Conservation (phyloP, 495 filamentous ascomycete genomes). For the Tuber indicum region DNA sequence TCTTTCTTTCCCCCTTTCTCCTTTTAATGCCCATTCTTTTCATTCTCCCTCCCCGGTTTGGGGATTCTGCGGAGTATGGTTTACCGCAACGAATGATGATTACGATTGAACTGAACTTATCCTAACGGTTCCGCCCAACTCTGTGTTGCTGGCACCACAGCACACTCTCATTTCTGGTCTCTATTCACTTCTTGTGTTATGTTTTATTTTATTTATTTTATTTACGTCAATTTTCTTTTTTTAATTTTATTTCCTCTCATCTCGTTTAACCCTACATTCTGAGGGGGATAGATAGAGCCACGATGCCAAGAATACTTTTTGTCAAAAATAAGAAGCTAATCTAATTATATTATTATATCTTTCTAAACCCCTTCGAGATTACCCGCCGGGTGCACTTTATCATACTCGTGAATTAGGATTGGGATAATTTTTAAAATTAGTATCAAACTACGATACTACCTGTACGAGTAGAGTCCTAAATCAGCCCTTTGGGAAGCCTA, state of each 20-base stretch:
- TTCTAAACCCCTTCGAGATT: not conserved
- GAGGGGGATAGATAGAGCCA: not conserved
- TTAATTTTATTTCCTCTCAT: not conserved
- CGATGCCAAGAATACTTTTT: not conserved
- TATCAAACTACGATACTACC: not conserved
- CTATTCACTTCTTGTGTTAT: slow-evolving; percentile 1
- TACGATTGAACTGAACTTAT: not conserved
- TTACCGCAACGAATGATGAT: not conserved
- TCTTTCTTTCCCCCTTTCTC: not conserved
- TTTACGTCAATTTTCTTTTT: not conserved
- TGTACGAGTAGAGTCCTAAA: too few relatives aligned
- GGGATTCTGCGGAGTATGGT: not conserved
- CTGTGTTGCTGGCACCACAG: slow-evolving; percentile 3
- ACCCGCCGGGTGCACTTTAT: not conserved
- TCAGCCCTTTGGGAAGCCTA: not conserved
- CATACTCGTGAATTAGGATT: not conserved
- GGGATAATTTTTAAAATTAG: not conserved
- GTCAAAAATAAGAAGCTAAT: not conserved
- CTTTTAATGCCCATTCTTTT: not conserved
- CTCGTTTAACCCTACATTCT: too few relatives aligned
- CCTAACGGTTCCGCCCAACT: not conserved
- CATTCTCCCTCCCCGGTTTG: not conserved
- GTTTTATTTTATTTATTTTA: not conserved
- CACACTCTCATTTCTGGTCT: not conserved
- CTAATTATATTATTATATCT: not conserved